Evolutionary conservation across 2,329 filamentous ascomycete species (phyloP).

Genomic region (Cryoendolithus antarcticus): DNA sequence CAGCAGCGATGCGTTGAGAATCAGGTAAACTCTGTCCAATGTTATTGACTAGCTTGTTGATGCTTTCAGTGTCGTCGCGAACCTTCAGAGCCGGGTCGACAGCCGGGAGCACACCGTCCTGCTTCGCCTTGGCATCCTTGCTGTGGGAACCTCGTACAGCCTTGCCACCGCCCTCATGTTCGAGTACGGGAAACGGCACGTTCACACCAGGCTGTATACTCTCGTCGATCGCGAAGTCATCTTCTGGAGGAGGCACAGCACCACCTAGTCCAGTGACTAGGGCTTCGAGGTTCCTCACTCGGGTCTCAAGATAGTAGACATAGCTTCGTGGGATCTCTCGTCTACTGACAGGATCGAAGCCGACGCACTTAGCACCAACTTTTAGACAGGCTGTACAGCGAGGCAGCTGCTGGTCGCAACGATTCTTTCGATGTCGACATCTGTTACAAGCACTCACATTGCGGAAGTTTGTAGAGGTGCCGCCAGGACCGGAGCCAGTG

Average conservation of each 20-base stretch:
- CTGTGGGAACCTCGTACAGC: too few species aligned
- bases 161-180: conserved; percentile 2
- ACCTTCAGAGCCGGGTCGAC: conserved; percentile 23
- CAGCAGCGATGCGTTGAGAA: conserved; percentile 26
- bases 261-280: conserved; percentile 59
- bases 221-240: conserved; percentile 42
- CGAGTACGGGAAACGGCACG: conserved; percentile 19
- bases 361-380: conserved; percentile 76
- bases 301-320: conserved; percentile 85
- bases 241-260: conserved; percentile 55
- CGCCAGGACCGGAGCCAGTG: conserved; percentile 4
- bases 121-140: neutral
- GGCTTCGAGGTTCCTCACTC: conserved; percentile 71
- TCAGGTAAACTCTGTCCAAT: conserved; percentile 32
- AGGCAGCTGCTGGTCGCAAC: conserved; percentile 85
- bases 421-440: conserved; percentile 82
- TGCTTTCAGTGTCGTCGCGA: conserved; percentile 44
- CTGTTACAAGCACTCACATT: conserved; percentile 84
- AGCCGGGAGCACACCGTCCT: neutral
- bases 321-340: conserved; percentile 81
- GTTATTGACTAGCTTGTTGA: conserved; percentile 56
- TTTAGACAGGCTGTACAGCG: conserved; percentile 88
- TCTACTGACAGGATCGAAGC: conserved; percentile 94
- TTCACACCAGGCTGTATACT: conserved; percentile 23
- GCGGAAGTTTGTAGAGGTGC: conserved; percentile 26